These are phyloP conservation scores for Logfia minima DNA, from an alignment of 129 eudicot species.

Conservation along the genomic window DNA sequence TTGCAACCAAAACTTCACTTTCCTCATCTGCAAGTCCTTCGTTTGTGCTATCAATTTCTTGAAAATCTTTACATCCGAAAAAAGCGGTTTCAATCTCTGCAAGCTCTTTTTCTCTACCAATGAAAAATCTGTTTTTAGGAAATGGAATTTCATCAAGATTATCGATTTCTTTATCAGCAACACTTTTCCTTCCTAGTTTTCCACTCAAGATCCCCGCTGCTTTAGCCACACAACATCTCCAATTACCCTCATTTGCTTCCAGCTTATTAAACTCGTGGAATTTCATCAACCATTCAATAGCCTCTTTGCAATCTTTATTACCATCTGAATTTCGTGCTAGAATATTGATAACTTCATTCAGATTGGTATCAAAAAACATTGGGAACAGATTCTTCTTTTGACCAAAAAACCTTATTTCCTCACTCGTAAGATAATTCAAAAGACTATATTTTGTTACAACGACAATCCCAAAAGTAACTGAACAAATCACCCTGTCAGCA, in stretches of 20 bases:
- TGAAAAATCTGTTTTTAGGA: slow-evolving; percentile 53
- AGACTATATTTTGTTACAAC: slow-evolving; percentile 54
- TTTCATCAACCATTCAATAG: slow-evolving; percentile 60
- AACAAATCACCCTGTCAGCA: slow-evolving; percentile 85
- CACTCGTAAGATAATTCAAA: slow-evolving; percentile 55
- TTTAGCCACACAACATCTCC: slow-evolving; percentile 72
- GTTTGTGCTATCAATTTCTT: slow-evolving; percentile 45
- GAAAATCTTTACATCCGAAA: slow-evolving; percentile 54
- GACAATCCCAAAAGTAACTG: slow-evolving; percentile 69
- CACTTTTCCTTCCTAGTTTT: slow-evolving; percentile 83
- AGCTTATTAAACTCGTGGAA: slow-evolving; percentile 51
- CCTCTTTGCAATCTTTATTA: slow-evolving; percentile 81
- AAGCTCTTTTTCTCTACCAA: slow-evolving; percentile 77
- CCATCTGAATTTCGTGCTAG: slow-evolving; percentile 40
- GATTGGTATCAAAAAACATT: slow-evolving; percentile 58
- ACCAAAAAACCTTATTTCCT: slow-evolving; percentile 79
- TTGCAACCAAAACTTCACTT: slow-evolving; percentile 42
- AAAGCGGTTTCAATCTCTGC: slow-evolving; percentile 60
- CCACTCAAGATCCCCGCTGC: slow-evolving; percentile 59
- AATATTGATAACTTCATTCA: slow-evolving; percentile 37
- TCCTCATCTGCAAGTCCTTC: slow-evolving; percentile 69
- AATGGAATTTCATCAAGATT: slow-evolving; percentile 63
- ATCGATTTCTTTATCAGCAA: slow-evolving; percentile 57
- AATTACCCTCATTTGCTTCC: slow-evolving; percentile 64
- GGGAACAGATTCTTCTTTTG: slow-evolving; percentile 89